Conservation (phyloP, 192 early-diverging fungal genomes). For the Gryganskiella cystojenkinii region DNA sequence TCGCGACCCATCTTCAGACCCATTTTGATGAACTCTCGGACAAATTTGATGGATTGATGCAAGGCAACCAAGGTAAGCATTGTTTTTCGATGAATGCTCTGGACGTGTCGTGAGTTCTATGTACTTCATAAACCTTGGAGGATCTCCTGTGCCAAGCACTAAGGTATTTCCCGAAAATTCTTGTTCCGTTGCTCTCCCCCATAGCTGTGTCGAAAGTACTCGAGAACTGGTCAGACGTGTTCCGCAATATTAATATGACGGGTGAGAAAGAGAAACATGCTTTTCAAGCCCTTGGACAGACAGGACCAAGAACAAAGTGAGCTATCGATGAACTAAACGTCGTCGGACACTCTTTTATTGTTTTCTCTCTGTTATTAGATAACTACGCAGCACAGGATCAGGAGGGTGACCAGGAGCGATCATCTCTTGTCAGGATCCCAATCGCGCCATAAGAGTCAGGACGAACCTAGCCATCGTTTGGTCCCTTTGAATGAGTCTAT, state of each 20-base stretch:
- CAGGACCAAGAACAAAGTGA: too few relatives aligned
- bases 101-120: too few relatives aligned
- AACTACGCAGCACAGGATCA: slow-evolving; percentile 30
- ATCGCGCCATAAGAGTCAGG: too few relatives aligned
- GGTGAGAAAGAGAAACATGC: slow-evolving; percentile 2
- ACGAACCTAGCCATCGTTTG: too few relatives aligned
- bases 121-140: too few relatives aligned
- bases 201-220: slow-evolving; percentile 32
- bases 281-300: too few relatives aligned
- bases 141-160: too few relatives aligned
- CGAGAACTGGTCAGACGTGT: slow-evolving; percentile 35
- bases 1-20: slow-evolving; percentile 32
- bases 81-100: too few relatives aligned
- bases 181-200: background rate
- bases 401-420: slow-evolving; percentile 25
- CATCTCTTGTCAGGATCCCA: slow-evolving; percentile 40
- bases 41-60: slow-evolving; percentile 34
- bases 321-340: too few relatives aligned
- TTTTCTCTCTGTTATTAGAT: slow-evolving; percentile 8
- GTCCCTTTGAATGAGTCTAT: too few relatives aligned
- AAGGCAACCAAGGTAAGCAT: slow-evolving; percentile 37
- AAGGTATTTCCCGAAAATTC: too few relatives aligned
- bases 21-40: slow-evolving; percentile 48
- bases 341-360: too few relatives aligned
- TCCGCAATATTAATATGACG: slow-evolving; percentile 33